Percentiles rank a stretch among this genome's conserved stretches.
Evolutionary conservation across 495 filamentous ascomycete species (phyloP).

Genomic region (Apodospora peruviana): DNA sequence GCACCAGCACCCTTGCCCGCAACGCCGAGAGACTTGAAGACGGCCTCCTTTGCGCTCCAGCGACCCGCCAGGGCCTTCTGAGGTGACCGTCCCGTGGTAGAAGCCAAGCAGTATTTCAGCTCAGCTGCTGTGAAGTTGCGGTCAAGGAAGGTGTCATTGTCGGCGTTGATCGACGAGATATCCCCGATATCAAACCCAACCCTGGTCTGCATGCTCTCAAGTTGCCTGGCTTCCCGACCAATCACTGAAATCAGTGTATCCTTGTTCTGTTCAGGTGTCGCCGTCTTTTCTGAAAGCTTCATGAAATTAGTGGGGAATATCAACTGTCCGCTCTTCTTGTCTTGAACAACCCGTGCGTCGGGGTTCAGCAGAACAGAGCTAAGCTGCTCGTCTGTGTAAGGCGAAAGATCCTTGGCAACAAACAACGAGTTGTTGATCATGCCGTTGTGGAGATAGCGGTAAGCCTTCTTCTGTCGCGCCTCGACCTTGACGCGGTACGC

Average conservation of each 20-base stretch:
- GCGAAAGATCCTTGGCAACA: slow-evolving; percentile 84
- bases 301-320: slow-evolving; percentile 64
- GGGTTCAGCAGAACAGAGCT: slow-evolving; percentile 89
- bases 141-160: slow-evolving; percentile 89
- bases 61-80: slow-evolving; percentile 85
- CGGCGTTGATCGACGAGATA: slow-evolving; percentile 76
- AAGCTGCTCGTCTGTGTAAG: slow-evolving; percentile 85
- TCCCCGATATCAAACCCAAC: slow-evolving; percentile 91
- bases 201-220: slow-evolving; percentile 65
- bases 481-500: slow-evolving; percentile 83
- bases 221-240: slow-evolving; percentile 51
- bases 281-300: slow-evolving; percentile 42
- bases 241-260: slow-evolving; percentile 66
- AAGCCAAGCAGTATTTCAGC: slow-evolving; percentile 77
- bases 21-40: slow-evolving; percentile 97
- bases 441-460: slow-evolving; percentile 95
- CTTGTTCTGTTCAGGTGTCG: slow-evolving; percentile 33
- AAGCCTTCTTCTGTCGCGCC: slow-evolving; percentile 93
- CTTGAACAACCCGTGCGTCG: slow-evolving; percentile 74
- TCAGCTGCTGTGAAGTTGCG: slow-evolving; percentile 88
- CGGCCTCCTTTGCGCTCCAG: slow-evolving; percentile 97
- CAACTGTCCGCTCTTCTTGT: slow-evolving; percentile 77
- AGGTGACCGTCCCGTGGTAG: slow-evolving; percentile 50
- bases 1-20: slow-evolving; percentile 81
- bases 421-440: slow-evolving; percentile 97